Base-by-base conservation (phyloP, 345 rosid species). In the Eucalyptus cloeziana region DNA sequence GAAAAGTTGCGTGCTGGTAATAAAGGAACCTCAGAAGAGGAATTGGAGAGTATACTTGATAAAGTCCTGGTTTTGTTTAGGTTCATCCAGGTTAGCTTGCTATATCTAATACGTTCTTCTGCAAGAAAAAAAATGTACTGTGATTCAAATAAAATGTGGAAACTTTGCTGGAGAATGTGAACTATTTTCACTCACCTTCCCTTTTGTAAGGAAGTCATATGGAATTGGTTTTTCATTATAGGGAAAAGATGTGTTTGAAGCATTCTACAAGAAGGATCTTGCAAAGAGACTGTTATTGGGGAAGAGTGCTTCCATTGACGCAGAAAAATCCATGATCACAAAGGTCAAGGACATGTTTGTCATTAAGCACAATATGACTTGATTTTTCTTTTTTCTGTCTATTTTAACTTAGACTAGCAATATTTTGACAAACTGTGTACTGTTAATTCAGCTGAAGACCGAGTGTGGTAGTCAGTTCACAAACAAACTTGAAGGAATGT, bases 1-100 rank as follows among this genome's bases (percentile, higher is more conserved):
- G 99, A 97, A 90, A 98, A 98, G 93, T 97, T 98, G 89, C 99
- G 99, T 90, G 99, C 99, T 93, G 99, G 99, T 87, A 98, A 98
- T 90, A 98, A 98, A 94, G 99, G 99, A 92, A 97, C 99, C 88
- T 97, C 99, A 33, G 99, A 98, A 94, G 99, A 98, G 95, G 99
- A 98, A 92, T 93, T 97, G 95, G 99, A 98, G 99, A 94, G 95
- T 71, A 97, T 94, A 71, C 99, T 98, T 89, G 99, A 98, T 90
- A 97, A 95, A 95, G 99, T 97, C 87, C 94, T 98, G 93, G 99
- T 98, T 88, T 93, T 98, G 85, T 98, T 97, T 94, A 94, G 99
- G 95, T 98, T 98, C 91, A 97, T 98, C 88, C 99, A 98, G 98
- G 99, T 96, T 93, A 89, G 15, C 86, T 58, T 37, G 19, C 85